A percentile compares a stretch with the other conserved stretches of the same genome.
Conservation (phyloP, 345 rosid species). For the Syzygium jambos region DNA sequence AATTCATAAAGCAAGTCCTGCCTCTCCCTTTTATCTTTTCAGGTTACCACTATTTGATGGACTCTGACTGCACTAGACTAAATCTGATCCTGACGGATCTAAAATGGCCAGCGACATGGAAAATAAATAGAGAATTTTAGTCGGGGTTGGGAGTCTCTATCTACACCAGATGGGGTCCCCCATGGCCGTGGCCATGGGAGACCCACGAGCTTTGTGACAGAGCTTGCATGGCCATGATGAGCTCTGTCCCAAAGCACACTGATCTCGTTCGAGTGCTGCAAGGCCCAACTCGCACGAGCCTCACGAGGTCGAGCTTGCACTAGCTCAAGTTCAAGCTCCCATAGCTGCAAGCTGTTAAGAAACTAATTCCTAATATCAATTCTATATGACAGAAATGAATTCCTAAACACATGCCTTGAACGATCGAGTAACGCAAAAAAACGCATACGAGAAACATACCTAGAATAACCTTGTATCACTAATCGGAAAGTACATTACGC, state of each 20-base stretch:
- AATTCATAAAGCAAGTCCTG: background rate
- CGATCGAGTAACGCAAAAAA: rapidly evolving
- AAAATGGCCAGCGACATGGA: background rate
- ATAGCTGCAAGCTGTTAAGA: background rate
- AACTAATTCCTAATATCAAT: no score
- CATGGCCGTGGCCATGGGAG: no score
- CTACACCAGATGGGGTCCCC: no score
- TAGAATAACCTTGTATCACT: rapidly evolving
- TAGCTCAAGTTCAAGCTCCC: background rate
- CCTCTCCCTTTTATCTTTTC: background rate
- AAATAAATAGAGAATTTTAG: no score
- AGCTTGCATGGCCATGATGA: background rate
- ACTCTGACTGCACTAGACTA: background rate
- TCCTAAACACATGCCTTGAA: background rate
- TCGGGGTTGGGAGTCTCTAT: no score
- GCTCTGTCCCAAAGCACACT: background rate
- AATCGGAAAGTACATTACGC: rapidly evolving
- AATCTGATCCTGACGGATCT: background rate
- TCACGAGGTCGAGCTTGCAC: background rate
- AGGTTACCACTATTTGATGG: background rate
- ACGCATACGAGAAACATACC: rapidly evolving
- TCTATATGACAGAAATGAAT: no score
- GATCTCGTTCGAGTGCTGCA: background rate
- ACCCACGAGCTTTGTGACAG: background rate
- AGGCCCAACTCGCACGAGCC: background rate